Conservation (phyloP, 257 asterid genomes). For the Nyctanthes arbortristis region DNA sequence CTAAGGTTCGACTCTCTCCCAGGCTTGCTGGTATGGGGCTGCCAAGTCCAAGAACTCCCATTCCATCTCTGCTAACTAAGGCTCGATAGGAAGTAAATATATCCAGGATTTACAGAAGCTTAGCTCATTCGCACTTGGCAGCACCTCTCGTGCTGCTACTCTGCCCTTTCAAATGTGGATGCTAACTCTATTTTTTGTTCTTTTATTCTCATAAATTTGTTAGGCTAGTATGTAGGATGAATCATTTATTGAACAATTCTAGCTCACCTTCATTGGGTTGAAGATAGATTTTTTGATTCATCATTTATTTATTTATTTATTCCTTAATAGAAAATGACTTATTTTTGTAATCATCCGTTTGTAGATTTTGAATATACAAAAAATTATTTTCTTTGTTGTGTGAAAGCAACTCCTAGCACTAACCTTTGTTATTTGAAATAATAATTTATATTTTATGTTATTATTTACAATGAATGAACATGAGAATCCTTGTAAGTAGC, state of each 20-base stretch:
- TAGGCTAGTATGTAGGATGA: conserved; percentile 12
- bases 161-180: conserved; percentile 14
- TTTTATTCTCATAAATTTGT: conserved; percentile 19
- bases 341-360: not conserved
- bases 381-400: no score
- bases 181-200: conserved; percentile 29
- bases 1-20: conserved; percentile 26
- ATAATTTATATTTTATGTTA: no score
- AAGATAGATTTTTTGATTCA: not conserved
- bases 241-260: conserved; percentile 20
- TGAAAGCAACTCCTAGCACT: no score
- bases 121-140: not conserved
- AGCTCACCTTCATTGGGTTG: conserved; percentile 6
- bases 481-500: no score
- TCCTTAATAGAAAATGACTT: not conserved
- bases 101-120: not conserved
- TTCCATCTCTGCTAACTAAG: conserved; percentile 33
- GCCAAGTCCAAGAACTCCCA: conserved; percentile 49
- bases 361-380: not conserved
- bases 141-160: conserved; percentile 9
- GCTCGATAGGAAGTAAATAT: not conserved
- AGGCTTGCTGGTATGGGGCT: conserved; percentile 38
- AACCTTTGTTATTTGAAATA: no score
- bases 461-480: no score
- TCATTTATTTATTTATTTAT: not conserved